These are phyloP conservation scores for Candida sphagnicola DNA, from an alignment of 805 yeast genomes.

Conservation along the genomic window DNA sequence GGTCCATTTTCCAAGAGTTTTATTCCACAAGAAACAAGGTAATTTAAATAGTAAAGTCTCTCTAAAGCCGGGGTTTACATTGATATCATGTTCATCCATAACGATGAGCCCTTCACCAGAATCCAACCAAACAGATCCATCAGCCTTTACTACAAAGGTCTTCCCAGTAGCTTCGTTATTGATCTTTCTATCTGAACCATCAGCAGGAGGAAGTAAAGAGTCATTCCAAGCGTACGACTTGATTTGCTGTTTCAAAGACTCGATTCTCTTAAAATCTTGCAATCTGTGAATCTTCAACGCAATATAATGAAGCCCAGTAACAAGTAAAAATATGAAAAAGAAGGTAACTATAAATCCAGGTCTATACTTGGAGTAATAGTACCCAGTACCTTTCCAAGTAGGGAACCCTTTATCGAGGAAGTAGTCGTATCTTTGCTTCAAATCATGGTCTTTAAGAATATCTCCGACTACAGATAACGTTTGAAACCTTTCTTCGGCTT, in stretches of 20 bases:
- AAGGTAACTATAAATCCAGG: slow-evolving; percentile 59
- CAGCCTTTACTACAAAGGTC: slow-evolving; percentile 51
- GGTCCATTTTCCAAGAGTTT: slow-evolving; percentile 32
- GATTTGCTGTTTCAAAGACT: slow-evolving; percentile 46
- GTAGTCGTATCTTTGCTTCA: slow-evolving; percentile 74
- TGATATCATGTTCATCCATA: slow-evolving; percentile 46
- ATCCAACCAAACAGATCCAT: slow-evolving; percentile 52
- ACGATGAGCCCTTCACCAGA: slow-evolving; percentile 29
- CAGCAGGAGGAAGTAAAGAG: slow-evolving; percentile 46
- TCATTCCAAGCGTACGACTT: slow-evolving; percentile 55
- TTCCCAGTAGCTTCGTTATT: slow-evolving; percentile 41
- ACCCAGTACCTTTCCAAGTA: slow-evolving; percentile 64
- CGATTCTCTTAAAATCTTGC: slow-evolving; percentile 58
- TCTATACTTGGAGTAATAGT: slow-evolving; percentile 61
- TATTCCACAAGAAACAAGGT: slow-evolving; percentile 44
- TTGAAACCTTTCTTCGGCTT: slow-evolving; percentile 69
- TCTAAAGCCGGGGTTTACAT: slow-evolving; percentile 41
- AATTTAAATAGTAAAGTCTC: slow-evolving; percentile 45
- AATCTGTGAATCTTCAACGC: slow-evolving; percentile 49
- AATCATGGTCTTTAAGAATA: slow-evolving; percentile 55
- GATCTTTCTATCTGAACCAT: slow-evolving; percentile 45
- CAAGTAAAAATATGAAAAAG: slow-evolving; percentile 45
- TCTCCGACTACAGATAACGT: slow-evolving; percentile 72
- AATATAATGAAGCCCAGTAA: slow-evolving; percentile 56
- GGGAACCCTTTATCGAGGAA: slow-evolving; percentile 86